Base-by-base conservation (phyloP, 352 stramenopile species). In the Hyaloperonospora arabidopsidis region DNA sequence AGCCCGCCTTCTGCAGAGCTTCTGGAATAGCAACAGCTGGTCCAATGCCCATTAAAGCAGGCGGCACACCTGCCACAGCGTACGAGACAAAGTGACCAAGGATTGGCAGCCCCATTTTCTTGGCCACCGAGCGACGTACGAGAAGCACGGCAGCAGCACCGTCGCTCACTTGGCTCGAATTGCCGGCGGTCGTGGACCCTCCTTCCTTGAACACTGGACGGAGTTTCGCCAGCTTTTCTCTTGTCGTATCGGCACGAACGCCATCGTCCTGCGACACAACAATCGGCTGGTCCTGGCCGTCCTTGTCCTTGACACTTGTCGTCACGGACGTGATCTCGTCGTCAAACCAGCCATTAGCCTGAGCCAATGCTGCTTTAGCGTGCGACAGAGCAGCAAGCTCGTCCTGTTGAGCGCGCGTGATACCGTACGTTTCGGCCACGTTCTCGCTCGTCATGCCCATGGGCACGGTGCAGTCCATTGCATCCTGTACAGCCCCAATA, bases 401-500 rank as follows among this genome's bases (percentile, higher is more conserved):
- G 63, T 97, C 87, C 75, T 96, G 85, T 54, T 85, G 45, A 11
- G 65, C 57, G 18, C 86, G 79, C 12, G 79, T 76, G 54, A 95
- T 71, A 34, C 78, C 76, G 45, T 69, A 94, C 57, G 85, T 70
- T 50, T 86, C 76, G 1, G 85, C 86, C 28, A 95, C 81, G 55
- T 93, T 92, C 61, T 95, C 86, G 55, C 79, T 88, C 39, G 84
- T 94, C 25, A 93, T 76, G 40, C 84, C 84, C 84, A 94, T 94
- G 19, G 84, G 82, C 28, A 91, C 67, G 0, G 76, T 87, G 65
- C 82, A 91, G 70, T 90, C 84, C 67, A 85, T 90, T 25, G 79
- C 79, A 54, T 86, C 76, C 57, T 87, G 68, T 39, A 86, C 64
- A 18, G 21, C 44, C 13, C 60, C 61, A n/a, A 86, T 41, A 25